phyloP scores from a whole-genome alignment of 2,329 filamentous ascomycete species.

The Knoxdaviesia proteae region DNA sequence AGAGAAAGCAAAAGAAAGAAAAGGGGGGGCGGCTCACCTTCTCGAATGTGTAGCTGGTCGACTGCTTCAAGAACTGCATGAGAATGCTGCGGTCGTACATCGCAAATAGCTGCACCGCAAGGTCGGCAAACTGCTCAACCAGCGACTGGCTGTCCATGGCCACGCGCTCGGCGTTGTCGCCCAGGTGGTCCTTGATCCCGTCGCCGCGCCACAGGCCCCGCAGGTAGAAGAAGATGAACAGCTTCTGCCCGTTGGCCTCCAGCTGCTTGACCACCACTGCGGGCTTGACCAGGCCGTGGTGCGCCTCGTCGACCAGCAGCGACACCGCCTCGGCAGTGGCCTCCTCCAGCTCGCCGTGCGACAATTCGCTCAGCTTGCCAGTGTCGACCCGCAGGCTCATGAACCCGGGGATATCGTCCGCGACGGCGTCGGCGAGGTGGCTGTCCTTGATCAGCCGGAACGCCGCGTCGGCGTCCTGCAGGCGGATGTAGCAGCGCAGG shows the following conservation, averaged over 20 bases:
- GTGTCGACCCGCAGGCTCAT: slow-evolving; percentile 62
- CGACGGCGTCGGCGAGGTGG: slow-evolving; percentile 73
- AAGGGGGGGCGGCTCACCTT: slow-evolving; percentile 21
- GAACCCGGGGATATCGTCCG: slow-evolving; percentile 76
- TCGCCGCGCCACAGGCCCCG: slow-evolving; percentile 68
- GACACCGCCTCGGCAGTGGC: slow-evolving; percentile 67
- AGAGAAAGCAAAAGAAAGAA: background rate
- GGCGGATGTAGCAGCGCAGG: slow-evolving; percentile 66
- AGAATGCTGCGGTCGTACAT: slow-evolving; percentile 60
- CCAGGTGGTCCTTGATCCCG: slow-evolving; percentile 31
- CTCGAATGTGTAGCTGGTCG: slow-evolving; percentile 76
- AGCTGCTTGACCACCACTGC: slow-evolving; percentile 63
- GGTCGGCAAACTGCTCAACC: slow-evolving; percentile 71
- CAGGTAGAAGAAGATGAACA: slow-evolving; percentile 86
- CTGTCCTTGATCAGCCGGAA: slow-evolving; percentile 73
- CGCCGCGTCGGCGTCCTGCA: slow-evolving; percentile 79
- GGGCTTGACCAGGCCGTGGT: slow-evolving; percentile 67
- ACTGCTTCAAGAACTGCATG: slow-evolving; percentile 71
- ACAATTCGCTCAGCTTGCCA: slow-evolving; percentile 42
- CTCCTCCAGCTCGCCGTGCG: slow-evolving; percentile 51
- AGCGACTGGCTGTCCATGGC: slow-evolving; percentile 42
- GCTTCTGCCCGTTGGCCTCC: slow-evolving; percentile 38
- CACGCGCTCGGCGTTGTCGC: slow-evolving; percentile 33
- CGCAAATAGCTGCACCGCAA: slow-evolving; percentile 71
- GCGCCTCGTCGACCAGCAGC: slow-evolving; percentile 75